Conservation (phyloP, 2,329 filamentous ascomycete genomes). For the Epichloe scottii region DNA sequence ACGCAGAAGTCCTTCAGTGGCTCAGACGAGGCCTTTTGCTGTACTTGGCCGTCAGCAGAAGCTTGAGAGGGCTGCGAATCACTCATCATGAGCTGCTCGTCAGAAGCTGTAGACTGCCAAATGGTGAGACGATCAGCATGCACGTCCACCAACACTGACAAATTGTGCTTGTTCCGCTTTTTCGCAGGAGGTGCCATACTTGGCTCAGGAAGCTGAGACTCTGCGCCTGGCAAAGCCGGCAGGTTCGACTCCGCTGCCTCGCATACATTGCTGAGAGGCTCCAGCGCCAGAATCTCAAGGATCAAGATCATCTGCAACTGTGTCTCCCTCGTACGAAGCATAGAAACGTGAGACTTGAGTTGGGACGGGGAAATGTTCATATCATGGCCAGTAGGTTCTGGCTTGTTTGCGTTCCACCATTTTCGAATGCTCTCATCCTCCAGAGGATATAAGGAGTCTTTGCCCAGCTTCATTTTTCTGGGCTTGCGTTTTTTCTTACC, state of each 20-base stretch:
- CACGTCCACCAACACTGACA: conserved; percentile 55
- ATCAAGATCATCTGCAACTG: conserved; percentile 71
- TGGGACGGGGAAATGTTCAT: conserved; percentile 34
- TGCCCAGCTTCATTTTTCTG: conserved; percentile 56
- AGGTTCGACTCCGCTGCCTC: conserved; percentile 33
- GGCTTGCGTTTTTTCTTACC: conserved; percentile 36
- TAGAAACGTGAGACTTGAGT: conserved; percentile 49
- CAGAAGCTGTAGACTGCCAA: conserved; percentile 64
- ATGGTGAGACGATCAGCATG: conserved; percentile 70
- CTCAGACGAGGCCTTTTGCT: conserved; percentile 38
- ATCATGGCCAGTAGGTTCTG: conserved; percentile 37
- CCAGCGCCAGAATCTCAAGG: conserved; percentile 62
- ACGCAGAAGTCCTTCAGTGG: conserved; percentile 65
- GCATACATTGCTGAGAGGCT: conserved; percentile 34
- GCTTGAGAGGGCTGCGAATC: conserved; percentile 30
- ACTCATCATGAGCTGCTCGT: conserved; percentile 39
- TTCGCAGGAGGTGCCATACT: conserved; percentile 26
- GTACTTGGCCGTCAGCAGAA: conserved; percentile 21
- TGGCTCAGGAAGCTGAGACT: conserved; percentile 12
- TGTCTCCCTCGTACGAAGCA: conserved; percentile 62
- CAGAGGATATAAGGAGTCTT: conserved; percentile 53
- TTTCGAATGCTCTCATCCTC: conserved; percentile 52
- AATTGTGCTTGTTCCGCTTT: conserved; percentile 50
- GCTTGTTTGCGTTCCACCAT: conserved; percentile 57
- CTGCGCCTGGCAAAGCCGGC: conserved; percentile 29